phyloP scores from a whole-genome alignment of 2,329 filamentous ascomycete species.

The Botrytis medusae region DNA sequence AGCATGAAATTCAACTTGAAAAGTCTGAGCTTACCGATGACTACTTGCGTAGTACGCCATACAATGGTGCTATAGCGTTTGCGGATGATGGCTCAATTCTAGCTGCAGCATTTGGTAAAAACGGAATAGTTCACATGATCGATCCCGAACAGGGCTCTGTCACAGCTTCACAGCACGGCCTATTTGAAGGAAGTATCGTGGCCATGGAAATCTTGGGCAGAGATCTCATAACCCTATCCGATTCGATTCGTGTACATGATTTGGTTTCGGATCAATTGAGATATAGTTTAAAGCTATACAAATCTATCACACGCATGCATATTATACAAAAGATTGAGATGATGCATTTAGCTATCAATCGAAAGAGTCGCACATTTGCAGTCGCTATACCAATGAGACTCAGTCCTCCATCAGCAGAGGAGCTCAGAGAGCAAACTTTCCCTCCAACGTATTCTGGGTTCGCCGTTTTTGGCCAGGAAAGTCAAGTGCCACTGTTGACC shows the following conservation, averaged over 20 bases:
- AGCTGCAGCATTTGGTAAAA: conserved; percentile 62
- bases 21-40: conserved; percentile 41
- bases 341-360: conserved; percentile 71
- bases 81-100: conserved; percentile 83
- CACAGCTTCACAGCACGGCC: conserved; percentile 63
- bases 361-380: conserved; percentile 63
- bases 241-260: conserved; percentile 77
- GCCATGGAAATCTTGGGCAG: conserved; percentile 71
- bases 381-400: conserved; percentile 49
- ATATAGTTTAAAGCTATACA: conserved; percentile 61
- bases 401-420: conserved; percentile 15
- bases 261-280: conserved; percentile 74
- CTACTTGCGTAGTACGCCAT: conserved; percentile 5
- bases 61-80: conserved; percentile 67
- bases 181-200: conserved; percentile 65
- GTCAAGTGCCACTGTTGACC: conserved; percentile 58
- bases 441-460: conserved; percentile 52
- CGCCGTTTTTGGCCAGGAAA: conserved; percentile 65
- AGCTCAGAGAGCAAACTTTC: conserved; percentile 35
- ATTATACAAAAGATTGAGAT: conserved; percentile 46
- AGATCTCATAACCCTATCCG: conserved; percentile 72
- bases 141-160: conserved; percentile 69
- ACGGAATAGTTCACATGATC: conserved; percentile 71
- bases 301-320: conserved; percentile 41
- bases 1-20: conserved; percentile 54